A percentile compares a stretch with the other conserved stretches of the same genome.
phyloP scores from a whole-genome alignment of 805 yeast genomes.

The Cyberlindnera saturnus region DNA sequence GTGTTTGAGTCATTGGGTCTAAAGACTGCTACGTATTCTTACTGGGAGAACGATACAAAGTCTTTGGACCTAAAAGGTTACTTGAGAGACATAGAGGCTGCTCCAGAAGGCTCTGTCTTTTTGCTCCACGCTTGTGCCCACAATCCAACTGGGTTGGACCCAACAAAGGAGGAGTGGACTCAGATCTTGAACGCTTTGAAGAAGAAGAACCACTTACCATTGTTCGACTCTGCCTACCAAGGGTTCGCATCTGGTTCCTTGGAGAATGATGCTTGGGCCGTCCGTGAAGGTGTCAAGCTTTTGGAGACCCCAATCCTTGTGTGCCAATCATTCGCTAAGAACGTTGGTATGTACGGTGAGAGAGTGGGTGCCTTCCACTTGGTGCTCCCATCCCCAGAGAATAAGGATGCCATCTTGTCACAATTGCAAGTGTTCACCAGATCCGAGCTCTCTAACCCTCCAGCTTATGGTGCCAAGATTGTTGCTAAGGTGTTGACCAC shows the following conservation, averaged over 20 bases:
- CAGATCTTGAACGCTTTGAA: conserved; percentile 58
- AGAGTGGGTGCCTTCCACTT: conserved; percentile 92
- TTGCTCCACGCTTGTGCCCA: conserved; percentile 95
- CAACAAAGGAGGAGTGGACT: conserved; percentile 76
- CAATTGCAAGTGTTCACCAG: conserved; percentile 75
- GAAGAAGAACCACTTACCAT: conserved; percentile 60
- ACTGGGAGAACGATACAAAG: conserved; percentile 74
- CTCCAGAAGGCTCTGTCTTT: conserved; percentile 73
- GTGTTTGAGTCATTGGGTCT: conserved; percentile 72
- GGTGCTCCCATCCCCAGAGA: conserved; percentile 40
- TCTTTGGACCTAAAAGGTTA: conserved; percentile 68
- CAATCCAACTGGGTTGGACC: conserved; percentile 97
- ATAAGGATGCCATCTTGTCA: conserved; percentile 56
- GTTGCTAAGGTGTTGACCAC: conserved; percentile 69
- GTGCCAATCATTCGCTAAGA: conserved; percentile 95
- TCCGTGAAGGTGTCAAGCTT: conserved; percentile 47
- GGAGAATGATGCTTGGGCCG: conserved; percentile 77
- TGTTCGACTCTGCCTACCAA: conserved; percentile 95
- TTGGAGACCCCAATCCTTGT: conserved; percentile 56
- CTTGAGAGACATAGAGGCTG: conserved; percentile 51
- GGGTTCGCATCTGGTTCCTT: conserved; percentile 93
- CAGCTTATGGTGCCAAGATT: conserved; percentile 91
- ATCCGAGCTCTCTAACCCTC: conserved; percentile 88
- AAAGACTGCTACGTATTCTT: conserved; percentile 66
- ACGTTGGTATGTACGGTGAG: conserved; percentile 96